phyloP scores from a whole-genome alignment of 441 rosid species.

The Corymbia citriodora region DNA sequence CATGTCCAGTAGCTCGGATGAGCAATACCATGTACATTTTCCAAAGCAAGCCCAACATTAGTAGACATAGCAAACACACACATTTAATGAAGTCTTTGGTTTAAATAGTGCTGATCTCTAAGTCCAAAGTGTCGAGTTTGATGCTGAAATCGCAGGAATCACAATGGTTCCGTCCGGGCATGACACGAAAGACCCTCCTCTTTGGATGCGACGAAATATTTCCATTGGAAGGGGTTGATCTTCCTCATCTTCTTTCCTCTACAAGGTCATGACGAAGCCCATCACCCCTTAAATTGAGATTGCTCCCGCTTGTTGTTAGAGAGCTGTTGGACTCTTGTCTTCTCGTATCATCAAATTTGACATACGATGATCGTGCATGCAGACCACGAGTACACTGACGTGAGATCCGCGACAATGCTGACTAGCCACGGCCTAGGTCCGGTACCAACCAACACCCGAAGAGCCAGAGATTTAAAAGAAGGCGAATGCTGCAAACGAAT shows the following conservation, averaged over 20 bases:
- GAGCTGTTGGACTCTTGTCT: too few species aligned
- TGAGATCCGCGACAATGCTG: too few species aligned
- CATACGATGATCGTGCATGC: too few species aligned
- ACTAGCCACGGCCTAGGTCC: not conserved
- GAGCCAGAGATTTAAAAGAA: not conserved
- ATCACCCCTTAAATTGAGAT: not conserved
- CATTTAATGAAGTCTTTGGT: not conserved
- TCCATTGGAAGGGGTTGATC: not conserved
- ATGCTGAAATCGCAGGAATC: not conserved
- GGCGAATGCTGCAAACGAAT: not conserved
- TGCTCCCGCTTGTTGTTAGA: not conserved
- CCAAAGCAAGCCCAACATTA: not conserved
- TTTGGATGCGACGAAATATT: not conserved
- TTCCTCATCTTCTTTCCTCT: not conserved
- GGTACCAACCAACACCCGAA: not conserved
- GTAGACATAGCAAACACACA: not conserved
- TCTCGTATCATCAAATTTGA: too few species aligned
- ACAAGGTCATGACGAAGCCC: not conserved
- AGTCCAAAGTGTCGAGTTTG: not conserved
- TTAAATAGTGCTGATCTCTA: not conserved
- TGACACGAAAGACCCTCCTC: not conserved
- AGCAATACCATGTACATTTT: not conserved
- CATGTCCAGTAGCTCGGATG: not conserved
- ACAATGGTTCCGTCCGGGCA: not conserved
- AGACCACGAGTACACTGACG: too few species aligned